phyloP scores from a whole-genome alignment of 306 rosid species.

The Trifolium repens region DNA sequence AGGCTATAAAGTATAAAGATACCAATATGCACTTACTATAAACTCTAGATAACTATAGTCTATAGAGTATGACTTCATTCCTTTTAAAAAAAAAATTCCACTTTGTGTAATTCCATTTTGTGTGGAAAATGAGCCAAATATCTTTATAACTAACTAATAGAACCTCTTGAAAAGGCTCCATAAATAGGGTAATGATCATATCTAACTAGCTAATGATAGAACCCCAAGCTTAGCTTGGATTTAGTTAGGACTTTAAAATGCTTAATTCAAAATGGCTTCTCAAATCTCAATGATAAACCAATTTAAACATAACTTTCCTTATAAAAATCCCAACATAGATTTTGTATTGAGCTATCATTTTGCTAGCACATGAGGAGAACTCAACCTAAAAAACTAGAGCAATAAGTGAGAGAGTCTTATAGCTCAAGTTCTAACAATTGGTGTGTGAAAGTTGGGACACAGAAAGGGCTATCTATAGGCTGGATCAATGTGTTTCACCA shows the following conservation, averaged over 20 bases:
- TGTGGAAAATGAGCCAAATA: constrained; percentile 20
- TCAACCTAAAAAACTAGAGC: no score
- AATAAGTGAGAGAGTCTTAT: no score
- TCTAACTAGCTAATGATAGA: constrained; percentile 45
- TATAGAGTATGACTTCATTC: no score
- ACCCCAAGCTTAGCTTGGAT: constrained; percentile 34
- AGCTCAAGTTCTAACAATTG: no score
- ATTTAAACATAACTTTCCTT: constrained; percentile 42
- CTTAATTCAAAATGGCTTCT: constrained; percentile 22
- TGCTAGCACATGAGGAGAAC: no score
- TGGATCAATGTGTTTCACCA: no score
- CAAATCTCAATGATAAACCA: constrained; percentile 9
- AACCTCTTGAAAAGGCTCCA: constrained; percentile 45
- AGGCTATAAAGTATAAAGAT: not conserved
- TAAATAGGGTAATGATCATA: constrained; percentile 45
- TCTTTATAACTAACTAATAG: constrained; percentile 21
- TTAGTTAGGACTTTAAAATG: constrained; percentile 42
- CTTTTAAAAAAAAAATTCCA: not conserved
- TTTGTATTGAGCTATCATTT: constrained; percentile 45
- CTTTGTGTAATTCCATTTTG: constrained; percentile 23
- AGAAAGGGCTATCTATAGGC: no score
- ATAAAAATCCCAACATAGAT: constrained; percentile 11
- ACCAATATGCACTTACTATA: constrained; percentile 7
- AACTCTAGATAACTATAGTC: not conserved
- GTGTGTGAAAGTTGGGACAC: no score